phyloP scores from a whole-genome alignment of 768 basidiomycete species.

The Rubroboletus satanas region DNA sequence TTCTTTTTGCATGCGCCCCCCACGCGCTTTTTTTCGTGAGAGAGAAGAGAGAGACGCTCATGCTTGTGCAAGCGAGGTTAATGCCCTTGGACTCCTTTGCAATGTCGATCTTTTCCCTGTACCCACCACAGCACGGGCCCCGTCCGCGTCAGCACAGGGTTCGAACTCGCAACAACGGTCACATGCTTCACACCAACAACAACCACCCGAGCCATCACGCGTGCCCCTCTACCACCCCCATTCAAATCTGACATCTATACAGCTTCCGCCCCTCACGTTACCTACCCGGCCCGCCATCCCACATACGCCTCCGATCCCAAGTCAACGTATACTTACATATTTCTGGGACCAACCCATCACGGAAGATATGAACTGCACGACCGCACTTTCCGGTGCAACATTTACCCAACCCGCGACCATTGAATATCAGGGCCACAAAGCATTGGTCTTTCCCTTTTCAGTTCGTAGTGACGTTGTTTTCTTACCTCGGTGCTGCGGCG shows the following conservation, averaged over 20 bases:
- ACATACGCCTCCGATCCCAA: conserved; percentile 6
- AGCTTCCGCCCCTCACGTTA: conserved; percentile 21
- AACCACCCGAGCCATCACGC: conserved; percentile 6
- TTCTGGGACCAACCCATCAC: conserved; percentile 39
- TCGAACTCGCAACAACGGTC: conserved; percentile 11
- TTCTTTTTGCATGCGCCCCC: not conserved
- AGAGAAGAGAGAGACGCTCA: conserved; percentile 1
- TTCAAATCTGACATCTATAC: conserved; percentile 14
- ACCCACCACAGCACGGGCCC: conserved; percentile 23
- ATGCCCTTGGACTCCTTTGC: conserved; percentile 66
- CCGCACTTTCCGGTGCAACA: conserved; percentile 58
- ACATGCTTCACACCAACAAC: conserved; percentile 6
- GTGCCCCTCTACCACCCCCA: conserved; percentile 13
- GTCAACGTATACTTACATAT: conserved; percentile 42
- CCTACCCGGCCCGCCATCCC: conserved; percentile 10
- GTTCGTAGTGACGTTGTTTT: conserved; percentile 32
- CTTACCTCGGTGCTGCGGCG: conserved; percentile 1
- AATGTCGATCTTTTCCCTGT: conserved; percentile 76
- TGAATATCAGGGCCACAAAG: conserved; percentile 50
- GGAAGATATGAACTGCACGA: conserved; percentile 45
- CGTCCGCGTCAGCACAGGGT: not conserved
- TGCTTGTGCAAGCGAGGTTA: conserved; percentile 46
- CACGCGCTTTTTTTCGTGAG: not conserved
- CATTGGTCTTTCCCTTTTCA: conserved; percentile 60
- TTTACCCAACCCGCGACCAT: conserved; percentile 53